Percentiles rank a stretch among this genome's conserved stretches.
These are phyloP conservation scores for Syzygium grande DNA, from an alignment of 345 rosid species.

Conservation along the genomic window DNA sequence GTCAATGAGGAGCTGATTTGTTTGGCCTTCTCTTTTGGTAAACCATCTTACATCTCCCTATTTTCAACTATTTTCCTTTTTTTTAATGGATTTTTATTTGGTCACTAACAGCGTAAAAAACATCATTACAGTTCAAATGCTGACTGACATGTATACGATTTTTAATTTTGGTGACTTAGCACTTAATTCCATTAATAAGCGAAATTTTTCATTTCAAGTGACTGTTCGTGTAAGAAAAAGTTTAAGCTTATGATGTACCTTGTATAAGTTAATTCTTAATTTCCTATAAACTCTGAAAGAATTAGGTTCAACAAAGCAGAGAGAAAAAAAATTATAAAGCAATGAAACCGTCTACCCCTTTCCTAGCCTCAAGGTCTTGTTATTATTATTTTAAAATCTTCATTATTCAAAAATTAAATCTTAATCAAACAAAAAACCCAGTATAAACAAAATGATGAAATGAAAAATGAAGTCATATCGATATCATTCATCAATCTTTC, in stretches of 20 bases:
- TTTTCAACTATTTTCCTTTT: background rate
- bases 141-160: background rate
- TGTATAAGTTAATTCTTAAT: background rate
- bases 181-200: background rate
- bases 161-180: background rate
- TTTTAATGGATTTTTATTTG: background rate
- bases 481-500: background rate
- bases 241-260: background rate
- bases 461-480: background rate
- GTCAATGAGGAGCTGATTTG: background rate
- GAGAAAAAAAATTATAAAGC: background rate
- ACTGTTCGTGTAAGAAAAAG: background rate
- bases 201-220: background rate
- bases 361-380: background rate
- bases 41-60: background rate
- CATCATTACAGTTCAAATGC: too few species aligned
- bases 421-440: background rate
- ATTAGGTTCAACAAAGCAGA: background rate
- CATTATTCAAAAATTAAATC: background rate
- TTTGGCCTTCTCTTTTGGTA: background rate
- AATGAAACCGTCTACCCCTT: background rate
- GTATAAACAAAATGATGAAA: background rate
- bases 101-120: too few species aligned
- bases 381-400: too few species aligned
- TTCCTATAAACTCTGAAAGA: background rate